Evolutionary conservation across 768 basidiomycete genomes (phyloP), one percentile per base, ranked within the genome.

Genomic region (Termitomyces sp.): DNA sequence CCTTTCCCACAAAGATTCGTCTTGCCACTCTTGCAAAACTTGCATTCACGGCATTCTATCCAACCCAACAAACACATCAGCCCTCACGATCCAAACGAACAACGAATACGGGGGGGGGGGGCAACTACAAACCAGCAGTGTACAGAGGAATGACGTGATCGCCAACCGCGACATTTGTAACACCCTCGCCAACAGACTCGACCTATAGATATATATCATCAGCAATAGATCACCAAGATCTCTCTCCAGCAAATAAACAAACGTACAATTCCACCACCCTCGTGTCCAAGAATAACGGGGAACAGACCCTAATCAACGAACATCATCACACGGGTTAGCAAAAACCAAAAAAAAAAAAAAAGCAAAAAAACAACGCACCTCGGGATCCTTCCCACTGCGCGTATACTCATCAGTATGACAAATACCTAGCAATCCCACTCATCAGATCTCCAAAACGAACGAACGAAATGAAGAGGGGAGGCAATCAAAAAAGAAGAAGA

Each of bases 401-500:
- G 93, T 95, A 76, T 95, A 98, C 67, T 95, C 94, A 66, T 98
- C 95, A 65, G 96, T 98, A 71, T 98, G 95, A 74, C 97, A 99
- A 68, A 99, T 89, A 58, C 89, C 89, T 90, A 56, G 0, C 15
- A 26, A 26, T 1, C 0, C 24, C 17, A 21, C 14, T 11, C 28
- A 15, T 34, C 41, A 30, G 28, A 15, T 2, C 11, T 21, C 28
- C n/a, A n/a, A n/a, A n/a, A n/a, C n/a, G n/a, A n/a, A n/a, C n/a
- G n/a, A n/a, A n/a, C n/a, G n/a, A n/a, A n/a, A n/a, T n/a, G n/a
- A n/a, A n/a, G n/a, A n/a, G n/a, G n/a, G n/a, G n/a, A n/a, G n/a
- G n/a, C n/a, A n/a, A 9, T 19, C 2, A 34, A 9, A 2, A 12
- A 10, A 5, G 19, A 17, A 10, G 5, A 26, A 37, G 12, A 28